Base-by-base conservation (phyloP, 2,329 filamentous ascomycete genomes). In the Colletotrichum gigasporum region DNA sequence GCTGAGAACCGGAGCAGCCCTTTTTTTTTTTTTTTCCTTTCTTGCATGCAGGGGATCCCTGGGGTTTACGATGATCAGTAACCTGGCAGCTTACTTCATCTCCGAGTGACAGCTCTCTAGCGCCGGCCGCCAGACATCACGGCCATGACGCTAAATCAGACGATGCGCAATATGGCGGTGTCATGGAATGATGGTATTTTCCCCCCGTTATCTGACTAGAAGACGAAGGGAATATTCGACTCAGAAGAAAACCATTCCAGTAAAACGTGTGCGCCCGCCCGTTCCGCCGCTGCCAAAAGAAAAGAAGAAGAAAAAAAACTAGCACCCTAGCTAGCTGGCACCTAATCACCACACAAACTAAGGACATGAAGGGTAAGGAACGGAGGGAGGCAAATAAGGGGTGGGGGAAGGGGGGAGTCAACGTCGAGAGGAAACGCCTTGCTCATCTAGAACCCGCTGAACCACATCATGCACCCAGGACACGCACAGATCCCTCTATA, bases 391-490 rank as follows among this genome's bases (percentile, higher is more conserved):
- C n/a, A n/a, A n/a, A n/a, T n/a, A n/a, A n/a, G n/a, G n/a, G n/a
- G n/a, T n/a, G n/a, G n/a, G n/a, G n/a, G n/a, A n/a, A n/a, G n/a
- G n/a, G n/a, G n/a, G n/a, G n/a, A n/a, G n/a, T n/a, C n/a, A n/a
- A n/a, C n/a, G n/a, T n/a, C n/a, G n/a, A n/a, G n/a, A n/a, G n/a
- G n/a, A n/a, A n/a, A 61, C 56, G 61, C 61, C 56, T 34, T 48
- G 32, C 61, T 48, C 41, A 16, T 59, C 56, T 64, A 64, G 18
- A 64, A 64, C 41, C 62, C 62, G 48, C 62, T 44, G 16, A 61
- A 62, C 62, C 62, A 64, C 62, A 64, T 64, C 62, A 64, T 64
- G 56, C 62, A 64, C 11, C 62, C 62, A 8, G 62, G 62, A 37
- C 62, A 64, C 14, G 62, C 62, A 26, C 62, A 64, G 34, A 64